Conservation (phyloP, 306 rosid genomes). For the Vicia villosa region DNA sequence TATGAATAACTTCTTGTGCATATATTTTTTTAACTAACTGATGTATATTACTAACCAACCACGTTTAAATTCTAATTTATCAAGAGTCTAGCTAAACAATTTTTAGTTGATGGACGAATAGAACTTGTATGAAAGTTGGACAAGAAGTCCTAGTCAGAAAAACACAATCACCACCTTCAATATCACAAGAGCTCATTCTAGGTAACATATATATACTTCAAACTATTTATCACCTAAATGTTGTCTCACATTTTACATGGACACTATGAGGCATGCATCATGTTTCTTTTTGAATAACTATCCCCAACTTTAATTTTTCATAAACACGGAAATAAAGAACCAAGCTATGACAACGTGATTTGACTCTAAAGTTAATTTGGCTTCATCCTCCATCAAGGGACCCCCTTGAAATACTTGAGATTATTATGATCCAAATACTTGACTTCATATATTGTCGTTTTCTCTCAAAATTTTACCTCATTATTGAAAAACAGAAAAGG, state of each 20-base stretch:
- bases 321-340: not conserved
- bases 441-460: not conserved
- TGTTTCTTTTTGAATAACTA: not conserved
- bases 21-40: no score
- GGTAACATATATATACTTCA: conserved; percentile 3
- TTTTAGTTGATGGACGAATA: conserved; percentile 3
- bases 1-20: no score
- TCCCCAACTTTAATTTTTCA: not conserved
- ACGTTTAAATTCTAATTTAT: no score
- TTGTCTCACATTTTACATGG: conserved; percentile 6
- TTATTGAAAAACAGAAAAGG: not conserved
- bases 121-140: conserved; percentile 35
- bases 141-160: conserved; percentile 48
- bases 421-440: no score
- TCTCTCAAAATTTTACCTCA: not conserved
- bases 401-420: no score
- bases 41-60: no score
- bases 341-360: not conserved
- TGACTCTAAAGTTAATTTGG: conserved; percentile 11
- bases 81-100: not conserved
- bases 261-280: conserved; percentile 1
- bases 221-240: conserved; percentile 4
- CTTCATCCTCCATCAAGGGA: not conserved
- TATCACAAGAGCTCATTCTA: conserved; percentile 25
- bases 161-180: conserved; percentile 37